Evolutionary conservation across 179 eudicot genomes (phyloP).

Genomic region (Dionaea muscipula): DNA sequence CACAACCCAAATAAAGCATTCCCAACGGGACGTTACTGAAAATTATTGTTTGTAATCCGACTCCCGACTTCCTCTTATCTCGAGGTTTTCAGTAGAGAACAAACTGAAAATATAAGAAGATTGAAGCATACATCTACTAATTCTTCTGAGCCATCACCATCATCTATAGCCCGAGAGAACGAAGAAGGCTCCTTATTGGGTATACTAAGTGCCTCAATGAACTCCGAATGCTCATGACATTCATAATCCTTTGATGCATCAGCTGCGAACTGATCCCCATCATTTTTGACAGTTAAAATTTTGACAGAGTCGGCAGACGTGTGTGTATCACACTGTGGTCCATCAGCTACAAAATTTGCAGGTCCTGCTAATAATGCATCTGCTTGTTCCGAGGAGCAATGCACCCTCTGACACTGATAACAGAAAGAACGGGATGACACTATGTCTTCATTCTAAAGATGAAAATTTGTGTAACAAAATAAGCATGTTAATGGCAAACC

Average conservation of each 20-base stretch:
- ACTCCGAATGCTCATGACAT: slow-evolving; percentile 10
- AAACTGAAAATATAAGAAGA: not conserved
- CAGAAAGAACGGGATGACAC: not conserved
- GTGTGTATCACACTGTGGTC: not conserved
- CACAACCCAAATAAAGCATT: not conserved
- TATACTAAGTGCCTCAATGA: slow-evolving; percentile 4
- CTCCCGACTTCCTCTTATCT: not conserved
- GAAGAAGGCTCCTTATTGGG: slow-evolving; percentile 11
- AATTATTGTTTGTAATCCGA: not conserved
- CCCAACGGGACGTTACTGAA: too few species aligned
- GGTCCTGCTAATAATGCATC: slow-evolving; percentile 11
- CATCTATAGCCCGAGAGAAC: slow-evolving; percentile 10
- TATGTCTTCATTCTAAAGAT: not conserved
- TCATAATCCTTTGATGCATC: slow-evolving; percentile 8
- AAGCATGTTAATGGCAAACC: slow-evolving; percentile 5
- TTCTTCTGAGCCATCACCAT: slow-evolving; percentile 20
- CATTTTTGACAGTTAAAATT: slow-evolving; percentile 10
- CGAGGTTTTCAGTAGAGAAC: not conserved
- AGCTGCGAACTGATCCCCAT: slow-evolving; percentile 8
- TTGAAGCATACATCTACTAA: slow-evolving; percentile 30
- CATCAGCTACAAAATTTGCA: too few species aligned
- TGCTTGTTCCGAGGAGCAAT: slow-evolving; percentile 16
- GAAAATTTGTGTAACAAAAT: not conserved
- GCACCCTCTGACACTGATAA: slow-evolving; percentile 14
- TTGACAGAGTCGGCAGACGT: slow-evolving; percentile 1